Evolutionary conservation across 768 basidiomycete species (phyloP).

Genomic region (Phaffia australis): DNA sequence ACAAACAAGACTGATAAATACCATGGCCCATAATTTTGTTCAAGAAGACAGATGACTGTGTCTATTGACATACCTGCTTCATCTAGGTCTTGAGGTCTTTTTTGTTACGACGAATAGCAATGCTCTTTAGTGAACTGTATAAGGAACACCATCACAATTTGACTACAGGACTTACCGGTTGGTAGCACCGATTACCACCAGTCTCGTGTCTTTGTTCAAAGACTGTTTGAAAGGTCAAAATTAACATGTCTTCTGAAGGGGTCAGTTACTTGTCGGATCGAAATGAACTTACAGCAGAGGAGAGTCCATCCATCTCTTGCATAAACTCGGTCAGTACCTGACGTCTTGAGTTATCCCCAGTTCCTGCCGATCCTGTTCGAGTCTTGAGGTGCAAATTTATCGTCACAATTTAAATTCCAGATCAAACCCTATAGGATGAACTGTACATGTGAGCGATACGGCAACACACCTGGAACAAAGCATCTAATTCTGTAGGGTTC

Average conservation of each 20-base stretch:
- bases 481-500: too few relatives aligned
- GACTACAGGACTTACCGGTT: constrained; percentile 46
- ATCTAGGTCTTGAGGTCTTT: constrained; percentile 34
- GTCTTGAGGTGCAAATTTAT: too few relatives aligned
- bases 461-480: too few relatives aligned
- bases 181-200: constrained; percentile 88
- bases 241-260: too few relatives aligned
- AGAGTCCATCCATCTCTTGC: constrained; percentile 81
- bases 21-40: too few relatives aligned
- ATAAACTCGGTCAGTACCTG: constrained; percentile 31
- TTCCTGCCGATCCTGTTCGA: neutral
- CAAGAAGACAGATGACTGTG: neutral
- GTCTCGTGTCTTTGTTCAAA: constrained; percentile 62
- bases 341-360: neutral
- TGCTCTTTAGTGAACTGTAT: neutral
- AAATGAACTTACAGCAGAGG: constrained; percentile 39
- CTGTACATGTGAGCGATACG: too few relatives aligned
- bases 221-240: neutral
- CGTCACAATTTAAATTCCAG: too few relatives aligned
- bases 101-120: neutral
- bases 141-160: constrained; percentile 11
- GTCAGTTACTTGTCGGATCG: too few relatives aligned
- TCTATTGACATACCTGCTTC: constrained; percentile 48
- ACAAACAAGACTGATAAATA: neutral
- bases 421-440: too few relatives aligned